Base-by-base conservation (phyloP, 2,329 filamentous ascomycete genomes). In the Aspergillus brasiliensis region DNA sequence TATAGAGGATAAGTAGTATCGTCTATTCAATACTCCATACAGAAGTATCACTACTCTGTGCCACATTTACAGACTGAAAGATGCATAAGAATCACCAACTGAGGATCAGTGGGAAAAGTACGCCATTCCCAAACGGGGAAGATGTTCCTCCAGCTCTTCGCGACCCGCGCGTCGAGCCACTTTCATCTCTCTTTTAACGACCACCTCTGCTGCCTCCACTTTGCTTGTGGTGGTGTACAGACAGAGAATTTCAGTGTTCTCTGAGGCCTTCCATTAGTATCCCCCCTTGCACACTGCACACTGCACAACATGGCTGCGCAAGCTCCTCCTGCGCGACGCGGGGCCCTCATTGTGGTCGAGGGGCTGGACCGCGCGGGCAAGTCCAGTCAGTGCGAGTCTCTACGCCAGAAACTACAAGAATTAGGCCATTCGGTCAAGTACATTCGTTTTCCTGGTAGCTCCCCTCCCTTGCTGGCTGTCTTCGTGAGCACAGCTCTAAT, bases 341-440 rank as follows among this genome's bases (percentile, higher is more conserved):
- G 92, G 49, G 86, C 88, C 11, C 84, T 97, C 31, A 85, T 97
- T 56, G 90, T 94, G 4, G 86, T 97, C 58, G 93, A 97, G 79
- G 93, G 93, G 2, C 82, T 97, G 62, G 93, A 97, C 71, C 87
- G 92, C 65, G 92, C 92, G 46, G 93, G 93, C 58, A 97, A 97
- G 83, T 94, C 92, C 21, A 96, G 92, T 34, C 93, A 97, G 83
- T 93, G 91, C 67, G 84, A 88, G 69, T 78, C 87, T 48, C 80
- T 97, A 42, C 83, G 82, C 38, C 75, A 83, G 27, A 78, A 75
- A 38, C 79, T 91, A 3, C 73, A 81, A 57, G 70, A 75, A 5
- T 71, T 78, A 58, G 86, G 85, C 7, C 76, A 81, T 51, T 74
- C 79, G 51, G 83, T 88, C 28, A 81, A 83, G 67, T 82, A 85